Evolutionary conservation across 805 yeast species (phyloP), one percentile per base, ranked within the genome.

Genomic region (Henningerozyma blattae): DNA sequence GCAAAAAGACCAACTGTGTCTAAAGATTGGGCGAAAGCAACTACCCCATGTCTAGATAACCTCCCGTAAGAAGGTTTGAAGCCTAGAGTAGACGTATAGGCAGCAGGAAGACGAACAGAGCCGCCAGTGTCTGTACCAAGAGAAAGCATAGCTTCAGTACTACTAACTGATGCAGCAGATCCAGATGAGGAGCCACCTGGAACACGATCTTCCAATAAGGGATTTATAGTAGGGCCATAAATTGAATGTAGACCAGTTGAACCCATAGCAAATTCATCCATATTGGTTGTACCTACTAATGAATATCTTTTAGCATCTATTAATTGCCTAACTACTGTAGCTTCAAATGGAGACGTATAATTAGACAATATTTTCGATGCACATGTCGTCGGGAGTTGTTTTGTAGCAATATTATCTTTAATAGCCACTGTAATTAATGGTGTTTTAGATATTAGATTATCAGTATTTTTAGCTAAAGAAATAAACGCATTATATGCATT

Each of bases 221-320:
- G 77, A 45, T 82, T 81, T 3, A 60, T 36, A 0, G 78, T 67
- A 1, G 79, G 65, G 0, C 86, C 87, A 47, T 58, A 72, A 33
- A 47, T 43, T 0, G 80, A 68, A 44, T 72, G 65, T 2, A 72
- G 60, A 12, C 74, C 77, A 1, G 76, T 67, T 10, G 83, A 76
- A 9, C 98, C 99, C 98, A 91, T 91, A 3, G 95, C 99, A 61
- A 91, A 91, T 59, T 91, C 96, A 59, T 91, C 99, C 72, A 91
- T 64, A 46, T 89, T 91, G 2, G 93, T 70, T 54, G 89, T 91
- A 0, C 95, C 98, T 1, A 77, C 61, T 5, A 75, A 49, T 1
- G 59, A 43, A n/a, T n/a, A n/a, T 13, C 70, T 67, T 0, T 86
- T 84, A 2, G 65, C 62, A 0, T 58, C 45, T 7, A 65, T 54